phyloP scores from a whole-genome alignment of 2,329 filamentous ascomycete genomes.

The Fusarium euwallaceae region DNA sequence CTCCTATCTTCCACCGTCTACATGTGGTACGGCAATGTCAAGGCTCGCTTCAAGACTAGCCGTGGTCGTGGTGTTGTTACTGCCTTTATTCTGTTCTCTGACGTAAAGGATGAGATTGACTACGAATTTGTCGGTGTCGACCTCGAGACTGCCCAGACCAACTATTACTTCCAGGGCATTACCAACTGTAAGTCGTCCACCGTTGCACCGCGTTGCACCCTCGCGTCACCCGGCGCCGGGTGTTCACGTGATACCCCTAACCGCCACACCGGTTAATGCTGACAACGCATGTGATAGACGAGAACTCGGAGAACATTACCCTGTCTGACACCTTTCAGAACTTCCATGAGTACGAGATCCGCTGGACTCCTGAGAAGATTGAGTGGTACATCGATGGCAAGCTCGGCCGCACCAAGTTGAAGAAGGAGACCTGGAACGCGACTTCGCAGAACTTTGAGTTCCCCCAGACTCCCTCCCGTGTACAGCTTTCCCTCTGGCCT shows the following conservation, averaged over 20 bases:
- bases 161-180: constrained; percentile 97
- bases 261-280: constrained; percentile 13
- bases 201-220: constrained; percentile 7
- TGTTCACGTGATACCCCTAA: constrained; percentile 22
- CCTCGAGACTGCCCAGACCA: constrained; percentile 84
- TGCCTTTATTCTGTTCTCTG: constrained; percentile 94
- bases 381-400: constrained; percentile 90
- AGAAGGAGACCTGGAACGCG: constrained; percentile 86
- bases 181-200: constrained; percentile 78
- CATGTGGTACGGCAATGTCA: constrained; percentile 97
- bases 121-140: constrained; percentile 93
- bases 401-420: constrained; percentile 79
- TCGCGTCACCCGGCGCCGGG: constrained; percentile 2
- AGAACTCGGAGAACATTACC: constrained; percentile 80
- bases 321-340: constrained; percentile 79
- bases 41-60: constrained; percentile 85
- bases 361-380: constrained; percentile 89
- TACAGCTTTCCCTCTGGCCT: constrained; percentile 97
- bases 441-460: constrained; percentile 86
- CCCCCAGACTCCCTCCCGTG: constrained; percentile 90
- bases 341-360: constrained; percentile 91
- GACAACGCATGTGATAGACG: constrained; percentile 64
- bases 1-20: constrained; percentile 87
- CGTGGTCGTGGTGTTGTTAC: constrained; percentile 93
- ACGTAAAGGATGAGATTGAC: constrained; percentile 98